Percentiles rank a stretch among this genome's conserved stretches.
Evolutionary conservation across 805 yeast species (phyloP).

Genomic region (Wickerhamomyces hampshirensis): DNA sequence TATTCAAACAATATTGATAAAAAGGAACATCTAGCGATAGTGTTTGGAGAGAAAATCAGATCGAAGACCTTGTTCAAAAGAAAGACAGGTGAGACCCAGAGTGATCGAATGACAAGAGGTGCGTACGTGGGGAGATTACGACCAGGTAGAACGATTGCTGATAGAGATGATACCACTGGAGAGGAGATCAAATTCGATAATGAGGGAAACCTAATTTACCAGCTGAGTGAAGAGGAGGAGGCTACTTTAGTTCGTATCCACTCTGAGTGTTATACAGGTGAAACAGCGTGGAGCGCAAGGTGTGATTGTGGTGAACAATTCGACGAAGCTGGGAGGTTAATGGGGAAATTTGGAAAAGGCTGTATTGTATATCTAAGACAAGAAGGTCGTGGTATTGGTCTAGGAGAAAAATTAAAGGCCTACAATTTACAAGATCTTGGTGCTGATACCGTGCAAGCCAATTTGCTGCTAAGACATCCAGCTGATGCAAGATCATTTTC

Average conservation of each 20-base stretch:
- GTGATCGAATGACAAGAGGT: constrained; percentile 96
- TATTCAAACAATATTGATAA: constrained; percentile 82
- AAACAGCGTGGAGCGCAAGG: constrained; percentile 98
- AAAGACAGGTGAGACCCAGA: constrained; percentile 72
- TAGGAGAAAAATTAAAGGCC: constrained; percentile 96
- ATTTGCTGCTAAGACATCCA: constrained; percentile 87
- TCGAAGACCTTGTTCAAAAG: constrained; percentile 64
- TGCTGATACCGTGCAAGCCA: constrained; percentile 97
- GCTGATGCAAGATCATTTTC: constrained; percentile 96
- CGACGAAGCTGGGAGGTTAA: constrained; percentile 92
- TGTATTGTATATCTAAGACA: constrained; percentile 94
- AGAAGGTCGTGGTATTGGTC: constrained; percentile 97
- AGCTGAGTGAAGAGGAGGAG: constrained; percentile 22
- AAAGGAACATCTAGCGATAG: constrained; percentile 95
- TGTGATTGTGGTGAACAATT: constrained; percentile 99
- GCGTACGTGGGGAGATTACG: constrained; percentile 87
- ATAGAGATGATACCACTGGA: constrained; percentile 43
- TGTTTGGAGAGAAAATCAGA: constrained; percentile 88
- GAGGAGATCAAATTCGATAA: constrained; percentile 37
- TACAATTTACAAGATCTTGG: constrained; percentile 96
- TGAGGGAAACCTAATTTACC: constrained; percentile 31
- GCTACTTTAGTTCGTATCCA: constrained; percentile 82
- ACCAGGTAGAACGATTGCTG: constrained; percentile 80
- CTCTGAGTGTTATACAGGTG: constrained; percentile 98
- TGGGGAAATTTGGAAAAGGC: constrained; percentile 86